Evolutionary conservation across 139 green algal species (phyloP).

Genomic region (Monoraphidium neglectum): DNA sequence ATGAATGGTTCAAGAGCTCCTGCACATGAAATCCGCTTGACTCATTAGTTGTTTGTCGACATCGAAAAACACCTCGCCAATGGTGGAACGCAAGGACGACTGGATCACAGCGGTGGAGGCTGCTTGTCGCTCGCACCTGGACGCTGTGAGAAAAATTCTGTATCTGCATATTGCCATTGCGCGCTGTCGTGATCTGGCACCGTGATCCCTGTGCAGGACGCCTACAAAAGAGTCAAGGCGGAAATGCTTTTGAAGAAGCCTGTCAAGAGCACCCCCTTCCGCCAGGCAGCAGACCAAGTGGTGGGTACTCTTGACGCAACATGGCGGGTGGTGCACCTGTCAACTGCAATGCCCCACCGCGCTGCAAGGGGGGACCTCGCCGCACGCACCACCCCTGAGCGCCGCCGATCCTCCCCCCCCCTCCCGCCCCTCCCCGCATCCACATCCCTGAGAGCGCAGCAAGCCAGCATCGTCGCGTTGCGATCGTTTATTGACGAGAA

Average conservation of each 20-base stretch:
- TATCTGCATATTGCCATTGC: too few species aligned
- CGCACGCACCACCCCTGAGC: not conserved
- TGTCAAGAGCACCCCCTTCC: slow-evolving; percentile 13
- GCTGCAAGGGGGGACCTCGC: not conserved
- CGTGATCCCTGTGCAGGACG: slow-evolving; percentile 7
- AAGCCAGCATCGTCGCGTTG: slow-evolving; percentile 40
- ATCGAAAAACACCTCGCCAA: too few species aligned
- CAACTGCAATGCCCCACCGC: not conserved
- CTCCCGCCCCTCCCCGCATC: not conserved
- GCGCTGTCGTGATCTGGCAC: not conserved
- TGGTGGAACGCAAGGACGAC: too few species aligned
- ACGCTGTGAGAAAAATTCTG: too few species aligned
- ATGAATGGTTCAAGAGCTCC: too few species aligned
- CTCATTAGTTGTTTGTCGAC: too few species aligned
- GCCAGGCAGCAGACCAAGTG: slow-evolving; percentile 16
- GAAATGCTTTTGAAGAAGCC: slow-evolving; percentile 12
- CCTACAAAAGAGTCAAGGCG: not conserved
- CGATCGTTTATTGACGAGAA: slow-evolving; percentile 39
- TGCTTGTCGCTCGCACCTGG: too few species aligned
- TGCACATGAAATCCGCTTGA: too few species aligned
- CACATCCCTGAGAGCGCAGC: slow-evolving; percentile 29
- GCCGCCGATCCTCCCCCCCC: not conserved
- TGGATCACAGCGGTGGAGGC: too few species aligned
- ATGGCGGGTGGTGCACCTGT: not conserved
- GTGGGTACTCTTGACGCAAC: not conserved